phyloP scores from a whole-genome alignment of 495 filamentous ascomycete genomes.

The Aspergillus haitiensis region DNA sequence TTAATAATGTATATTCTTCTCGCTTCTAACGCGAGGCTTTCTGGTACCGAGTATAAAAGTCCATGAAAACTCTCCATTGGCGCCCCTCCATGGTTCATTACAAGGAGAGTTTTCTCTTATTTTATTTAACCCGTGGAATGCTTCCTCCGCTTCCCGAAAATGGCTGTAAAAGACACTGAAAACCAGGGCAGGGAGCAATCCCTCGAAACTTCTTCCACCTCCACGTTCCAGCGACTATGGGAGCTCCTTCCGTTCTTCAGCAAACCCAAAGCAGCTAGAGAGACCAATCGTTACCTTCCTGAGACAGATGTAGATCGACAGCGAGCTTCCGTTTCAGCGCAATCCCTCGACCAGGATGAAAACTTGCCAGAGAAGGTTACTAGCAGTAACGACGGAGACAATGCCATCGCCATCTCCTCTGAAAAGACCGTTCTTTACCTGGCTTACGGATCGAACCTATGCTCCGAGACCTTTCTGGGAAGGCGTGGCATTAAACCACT shows the following conservation, averaged over 20 bases:
- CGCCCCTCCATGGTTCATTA: no score
- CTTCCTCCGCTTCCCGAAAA: no score
- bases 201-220: constrained; percentile 1
- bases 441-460: constrained; percentile 92
- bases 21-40: no score
- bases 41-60: no score
- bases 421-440: constrained; percentile 76
- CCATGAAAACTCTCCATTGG: no score
- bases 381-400: constrained; percentile 18
- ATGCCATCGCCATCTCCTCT: constrained; percentile 17
- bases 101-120: no score
- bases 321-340: constrained; percentile 17
- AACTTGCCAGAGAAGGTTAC: constrained; percentile 31
- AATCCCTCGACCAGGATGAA: constrained; percentile 21
- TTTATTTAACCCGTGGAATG: no score
- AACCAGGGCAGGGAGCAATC: no score
- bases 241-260: constrained; percentile 7
- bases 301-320: constrained; percentile 14
- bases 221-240: constrained; percentile 14
- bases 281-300: constrained; percentile 13
- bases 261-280: neutral
- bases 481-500: constrained; percentile 75
- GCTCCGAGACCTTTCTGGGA: constrained; percentile 70
- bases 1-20: no score
- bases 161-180: no score